These are phyloP conservation scores for Ailanthus altissimus DNA, from an alignment of 345 rosid genomes.

Conservation along the genomic window DNA sequence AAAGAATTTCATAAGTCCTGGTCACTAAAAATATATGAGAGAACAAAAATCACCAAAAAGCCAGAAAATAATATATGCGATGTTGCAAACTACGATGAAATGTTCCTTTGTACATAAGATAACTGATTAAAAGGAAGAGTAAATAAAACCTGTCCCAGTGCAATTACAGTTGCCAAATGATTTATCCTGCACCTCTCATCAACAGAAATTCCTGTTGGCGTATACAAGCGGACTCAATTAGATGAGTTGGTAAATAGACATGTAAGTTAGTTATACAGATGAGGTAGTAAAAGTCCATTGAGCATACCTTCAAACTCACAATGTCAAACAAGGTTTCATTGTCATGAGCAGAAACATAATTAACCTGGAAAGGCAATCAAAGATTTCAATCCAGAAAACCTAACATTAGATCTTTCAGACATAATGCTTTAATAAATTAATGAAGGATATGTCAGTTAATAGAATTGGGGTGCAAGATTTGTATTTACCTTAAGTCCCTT, in stretches of 20 bases:
- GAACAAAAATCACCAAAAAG: not conserved
- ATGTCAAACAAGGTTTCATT: conserved; percentile 93
- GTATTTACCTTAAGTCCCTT: conserved; percentile 83
- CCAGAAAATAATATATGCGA: not conserved
- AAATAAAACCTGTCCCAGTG: conserved; percentile 72
- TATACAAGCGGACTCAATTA: conserved; percentile 45
- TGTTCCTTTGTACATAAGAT: not conserved
- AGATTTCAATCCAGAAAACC: conserved; percentile 15
- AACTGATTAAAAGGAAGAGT: not conserved
- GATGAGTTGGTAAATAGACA: conserved; percentile 15
- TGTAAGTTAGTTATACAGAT: no score
- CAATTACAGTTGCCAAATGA: conserved; percentile 81
- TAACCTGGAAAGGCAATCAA: conserved; percentile 53
- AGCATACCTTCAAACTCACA: conserved; percentile 76
- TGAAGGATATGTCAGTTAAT: conserved; percentile 13
- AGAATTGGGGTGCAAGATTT: conserved; percentile 1
- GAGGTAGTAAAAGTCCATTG: conserved; percentile 12
- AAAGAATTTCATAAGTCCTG: not conserved
- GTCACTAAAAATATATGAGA: not conserved
- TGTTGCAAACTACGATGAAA: not conserved
- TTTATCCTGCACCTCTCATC: conserved; percentile 87
- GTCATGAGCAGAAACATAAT: conserved; percentile 98
- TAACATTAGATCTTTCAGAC: not conserved
- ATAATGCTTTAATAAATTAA: not conserved
- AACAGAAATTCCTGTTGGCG: conserved; percentile 70